A percentile compares a stretch with the other conserved stretches of the same genome.
Conservation (phyloP, 257 asterid species). For the Prunella vulgaris region DNA sequence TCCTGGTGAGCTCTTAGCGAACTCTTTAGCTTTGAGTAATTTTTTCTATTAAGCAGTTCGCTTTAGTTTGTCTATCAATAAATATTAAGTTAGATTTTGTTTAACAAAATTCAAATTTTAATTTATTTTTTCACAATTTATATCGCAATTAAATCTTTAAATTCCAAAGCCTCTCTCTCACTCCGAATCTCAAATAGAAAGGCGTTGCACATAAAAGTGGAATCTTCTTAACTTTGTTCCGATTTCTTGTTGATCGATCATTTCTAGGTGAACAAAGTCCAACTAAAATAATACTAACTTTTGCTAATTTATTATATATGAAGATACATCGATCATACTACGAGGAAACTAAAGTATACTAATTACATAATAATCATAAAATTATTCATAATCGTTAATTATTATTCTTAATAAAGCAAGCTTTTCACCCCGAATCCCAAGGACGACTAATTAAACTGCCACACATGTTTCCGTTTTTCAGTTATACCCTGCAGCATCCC, state of each 20-base stretch:
- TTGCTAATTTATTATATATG: background rate
- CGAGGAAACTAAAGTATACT: background rate
- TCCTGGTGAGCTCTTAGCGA: no score
- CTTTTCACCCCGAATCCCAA: conserved; percentile 20
- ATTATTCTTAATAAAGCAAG: conserved; percentile 1
- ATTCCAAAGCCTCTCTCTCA: background rate
- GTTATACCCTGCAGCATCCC: conserved; percentile 23
- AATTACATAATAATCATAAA: no score
- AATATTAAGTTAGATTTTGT: no score
- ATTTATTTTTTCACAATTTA: no score
- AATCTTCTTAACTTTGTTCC: conserved; percentile 30
- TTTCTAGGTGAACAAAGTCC: conserved; percentile 33
- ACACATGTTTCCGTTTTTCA: conserved; percentile 53
- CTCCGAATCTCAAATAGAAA: conserved; percentile 28
- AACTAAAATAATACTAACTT: conserved; percentile 1
- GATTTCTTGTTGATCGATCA: conserved; percentile 36
- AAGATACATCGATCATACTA: conserved; percentile 7
- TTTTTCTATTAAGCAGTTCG: no score
- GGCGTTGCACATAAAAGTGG: conserved; percentile 25
- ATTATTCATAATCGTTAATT: background rate
- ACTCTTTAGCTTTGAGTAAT: no score
- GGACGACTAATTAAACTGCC: conserved; percentile 23
- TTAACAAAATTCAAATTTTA: no score
- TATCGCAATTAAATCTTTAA: background rate
- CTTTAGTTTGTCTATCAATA: no score